Evolutionary conservation across 495 filamentous ascomycete genomes (phyloP), one percentile per base, ranked within the genome.

Genomic region (Neurospora sublineolata): DNA sequence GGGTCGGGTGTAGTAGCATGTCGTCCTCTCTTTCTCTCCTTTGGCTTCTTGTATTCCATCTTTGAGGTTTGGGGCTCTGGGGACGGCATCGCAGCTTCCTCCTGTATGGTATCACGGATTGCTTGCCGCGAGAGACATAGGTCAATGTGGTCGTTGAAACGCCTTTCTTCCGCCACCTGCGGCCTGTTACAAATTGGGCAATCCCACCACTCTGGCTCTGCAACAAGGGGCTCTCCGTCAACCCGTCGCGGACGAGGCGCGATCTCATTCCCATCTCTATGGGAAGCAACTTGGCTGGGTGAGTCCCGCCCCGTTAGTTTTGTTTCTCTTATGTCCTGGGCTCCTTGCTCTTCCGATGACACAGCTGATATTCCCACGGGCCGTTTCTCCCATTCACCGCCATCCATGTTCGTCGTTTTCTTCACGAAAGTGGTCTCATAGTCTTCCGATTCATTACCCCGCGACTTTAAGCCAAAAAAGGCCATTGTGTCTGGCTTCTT

Each of bases 81-180:
- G 16, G 77, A 60, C 41, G 72, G 69, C 12, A 73, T 72, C 27
- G 74, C 75, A 23, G 76, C 75, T 4, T 81, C 78, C 68, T 86
- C 86, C 71, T 91, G 88, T 8, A 91, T 89, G 0, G 87, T 91
- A 76, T 97, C 92, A 52, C 89, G 90, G 73, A 99, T 99, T 0
- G 92, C 92, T 78, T 90, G 88, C 64, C 88, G 83, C 3, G 94
- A 97, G 9, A 99, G 86, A 81, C 95, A 99, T 27, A 92, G 89
- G 77, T 99, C 96, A 67, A 99, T 91, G 80, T 99, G 96, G 68
- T 91, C 89, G 74, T 99, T 99, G 81, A 99, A 97, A 7, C 78
- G 79, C 42, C 85, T 84, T 78, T 97, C 93, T 73, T 93, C 87
- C 0, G 94, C 89, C 4, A 83, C 71, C 76, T 97, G 93, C 0